These are phyloP conservation scores for Rhodotorula sp. DNA, from an alignment of 1,284 basidiomycete species.

Conservation along the genomic window DNA sequence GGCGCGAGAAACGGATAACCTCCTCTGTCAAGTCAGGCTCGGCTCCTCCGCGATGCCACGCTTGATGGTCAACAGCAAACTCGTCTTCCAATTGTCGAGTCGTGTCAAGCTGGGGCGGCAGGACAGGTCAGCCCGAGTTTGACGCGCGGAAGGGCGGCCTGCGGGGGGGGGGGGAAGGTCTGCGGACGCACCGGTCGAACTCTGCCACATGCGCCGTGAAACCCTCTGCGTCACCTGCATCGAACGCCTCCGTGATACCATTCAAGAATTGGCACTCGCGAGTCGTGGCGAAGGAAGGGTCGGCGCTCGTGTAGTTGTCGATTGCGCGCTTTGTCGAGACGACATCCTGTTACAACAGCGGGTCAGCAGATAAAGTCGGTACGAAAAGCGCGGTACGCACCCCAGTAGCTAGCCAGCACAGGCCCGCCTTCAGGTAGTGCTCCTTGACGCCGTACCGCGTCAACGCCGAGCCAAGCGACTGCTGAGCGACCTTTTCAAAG, in stretches of 20 bases:
- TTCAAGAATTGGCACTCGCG: slow-evolving; percentile 85
- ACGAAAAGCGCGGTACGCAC: slow-evolving; percentile 55
- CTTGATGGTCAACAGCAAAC: slow-evolving; percentile 83
- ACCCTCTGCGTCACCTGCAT: slow-evolving; percentile 70
- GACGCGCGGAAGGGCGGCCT: neutral
- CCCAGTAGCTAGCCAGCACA: slow-evolving; percentile 86
- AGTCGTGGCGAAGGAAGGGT: slow-evolving; percentile 77
- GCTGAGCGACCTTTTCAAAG: slow-evolving; percentile 69
- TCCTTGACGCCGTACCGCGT: slow-evolving; percentile 99
- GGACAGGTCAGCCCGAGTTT: slow-evolving; percentile 35
- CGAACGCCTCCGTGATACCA: slow-evolving; percentile 72
- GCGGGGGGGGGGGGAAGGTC: neutral
- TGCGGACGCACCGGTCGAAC: slow-evolving; percentile 35
- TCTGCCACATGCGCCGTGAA: slow-evolving; percentile 61
- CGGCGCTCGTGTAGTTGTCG: slow-evolving; percentile 68
- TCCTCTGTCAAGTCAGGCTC: slow-evolving; percentile 23
- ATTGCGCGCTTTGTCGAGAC: slow-evolving; percentile 79
- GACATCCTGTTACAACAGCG: slow-evolving; percentile 61
- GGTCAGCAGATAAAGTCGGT: neutral
- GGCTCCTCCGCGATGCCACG: slow-evolving; percentile 65
- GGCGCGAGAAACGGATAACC: neutral
- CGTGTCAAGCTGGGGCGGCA: slow-evolving; percentile 68
- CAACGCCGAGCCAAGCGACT: slow-evolving; percentile 75
- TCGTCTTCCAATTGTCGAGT: slow-evolving; percentile 81
- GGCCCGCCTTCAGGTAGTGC: slow-evolving; percentile 83